Conservation (phyloP, 139 green algal genomes). For the Chlorella vulgaris region DNA sequence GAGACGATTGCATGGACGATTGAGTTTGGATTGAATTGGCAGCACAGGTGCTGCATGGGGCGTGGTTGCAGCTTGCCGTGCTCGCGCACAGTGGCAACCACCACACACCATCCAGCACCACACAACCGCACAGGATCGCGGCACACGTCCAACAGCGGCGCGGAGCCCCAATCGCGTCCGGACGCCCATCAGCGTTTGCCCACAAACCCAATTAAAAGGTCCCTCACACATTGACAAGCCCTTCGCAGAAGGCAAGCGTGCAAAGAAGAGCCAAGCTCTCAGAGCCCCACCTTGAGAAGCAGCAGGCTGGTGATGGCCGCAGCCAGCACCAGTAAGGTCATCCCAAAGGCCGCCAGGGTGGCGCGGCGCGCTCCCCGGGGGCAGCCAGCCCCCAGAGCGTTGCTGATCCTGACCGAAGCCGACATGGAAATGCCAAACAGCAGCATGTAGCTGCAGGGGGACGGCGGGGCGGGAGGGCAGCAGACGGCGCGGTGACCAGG, state of each 20-base stretch:
- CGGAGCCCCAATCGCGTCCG: too few relatives aligned
- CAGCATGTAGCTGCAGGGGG: conserved; percentile 13
- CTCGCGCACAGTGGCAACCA: too few relatives aligned
- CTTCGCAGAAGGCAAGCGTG: too few relatives aligned
- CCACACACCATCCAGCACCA: too few relatives aligned
- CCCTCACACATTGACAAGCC: too few relatives aligned
- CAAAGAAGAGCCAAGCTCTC: too few relatives aligned
- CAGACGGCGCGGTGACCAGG: background rate
- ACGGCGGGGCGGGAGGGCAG: background rate
- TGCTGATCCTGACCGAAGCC: background rate
- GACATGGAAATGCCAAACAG: conserved; percentile 20
- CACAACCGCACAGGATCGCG: too few relatives aligned
- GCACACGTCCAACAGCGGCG: too few relatives aligned
- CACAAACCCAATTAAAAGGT: too few relatives aligned
- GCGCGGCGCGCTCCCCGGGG: background rate
- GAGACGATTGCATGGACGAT: background rate
- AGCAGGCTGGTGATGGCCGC: background rate
- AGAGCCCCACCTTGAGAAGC: background rate
- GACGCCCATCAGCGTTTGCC: too few relatives aligned
- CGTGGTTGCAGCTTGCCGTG: too few relatives aligned
- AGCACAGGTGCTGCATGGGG: too few relatives aligned
- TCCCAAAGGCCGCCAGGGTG: background rate
- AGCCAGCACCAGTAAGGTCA: background rate
- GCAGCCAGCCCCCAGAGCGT: conserved; percentile 16
- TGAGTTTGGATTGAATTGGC: background rate